phyloP scores from a whole-genome alignment of 2,329 filamentous ascomycete genomes.

The Neopestalotiopsis sp. region DNA sequence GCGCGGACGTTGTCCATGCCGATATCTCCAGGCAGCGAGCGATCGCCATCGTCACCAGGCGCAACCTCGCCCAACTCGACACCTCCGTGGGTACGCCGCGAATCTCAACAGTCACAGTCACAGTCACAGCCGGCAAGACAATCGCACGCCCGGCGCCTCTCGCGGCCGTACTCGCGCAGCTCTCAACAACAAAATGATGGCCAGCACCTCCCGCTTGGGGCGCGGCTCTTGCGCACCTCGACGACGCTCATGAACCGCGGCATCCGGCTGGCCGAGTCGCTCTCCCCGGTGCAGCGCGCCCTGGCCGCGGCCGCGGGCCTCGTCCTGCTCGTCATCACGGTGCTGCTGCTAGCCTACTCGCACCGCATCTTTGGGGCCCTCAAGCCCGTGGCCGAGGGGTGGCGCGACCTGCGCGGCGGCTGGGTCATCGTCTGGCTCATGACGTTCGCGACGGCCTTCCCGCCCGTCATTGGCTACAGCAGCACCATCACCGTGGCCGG shows the following conservation, averaged over 20 bases:
- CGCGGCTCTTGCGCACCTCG: slow-evolving; percentile 47
- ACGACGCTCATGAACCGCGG: slow-evolving; percentile 48
- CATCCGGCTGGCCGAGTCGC: slow-evolving; percentile 56
- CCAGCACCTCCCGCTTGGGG: slow-evolving; percentile 37
- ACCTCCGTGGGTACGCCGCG: slow-evolving; percentile 47
- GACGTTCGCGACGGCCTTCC: slow-evolving; percentile 80
- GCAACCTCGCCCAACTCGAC: slow-evolving; percentile 43
- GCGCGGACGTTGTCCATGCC: slow-evolving; percentile 55
- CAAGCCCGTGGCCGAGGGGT: slow-evolving; percentile 74
- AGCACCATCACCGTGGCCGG: slow-evolving; percentile 65
- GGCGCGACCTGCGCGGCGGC: slow-evolving; percentile 75
- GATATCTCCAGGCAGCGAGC: slow-evolving; percentile 36
- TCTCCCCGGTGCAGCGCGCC: slow-evolving; percentile 67
- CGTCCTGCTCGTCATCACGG: slow-evolving; percentile 56
- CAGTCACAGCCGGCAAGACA: slow-evolving; percentile 23
- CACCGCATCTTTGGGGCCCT: slow-evolving; percentile 80
- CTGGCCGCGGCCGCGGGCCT: slow-evolving; percentile 59
- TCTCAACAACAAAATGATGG: slow-evolving; percentile 18
- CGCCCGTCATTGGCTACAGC: slow-evolving; percentile 87
- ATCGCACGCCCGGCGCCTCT: slow-evolving; percentile 43
- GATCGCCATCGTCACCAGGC: slow-evolving; percentile 31
- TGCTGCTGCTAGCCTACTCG: slow-evolving; percentile 79
- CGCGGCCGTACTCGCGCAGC: slow-evolving; percentile 45
- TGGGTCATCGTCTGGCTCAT: slow-evolving; percentile 78
- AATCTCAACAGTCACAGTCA: slow-evolving; percentile 21